These are phyloP conservation scores for Cicer cuneatum DNA, from an alignment of 306 rosid genomes.

Conservation along the genomic window DNA sequence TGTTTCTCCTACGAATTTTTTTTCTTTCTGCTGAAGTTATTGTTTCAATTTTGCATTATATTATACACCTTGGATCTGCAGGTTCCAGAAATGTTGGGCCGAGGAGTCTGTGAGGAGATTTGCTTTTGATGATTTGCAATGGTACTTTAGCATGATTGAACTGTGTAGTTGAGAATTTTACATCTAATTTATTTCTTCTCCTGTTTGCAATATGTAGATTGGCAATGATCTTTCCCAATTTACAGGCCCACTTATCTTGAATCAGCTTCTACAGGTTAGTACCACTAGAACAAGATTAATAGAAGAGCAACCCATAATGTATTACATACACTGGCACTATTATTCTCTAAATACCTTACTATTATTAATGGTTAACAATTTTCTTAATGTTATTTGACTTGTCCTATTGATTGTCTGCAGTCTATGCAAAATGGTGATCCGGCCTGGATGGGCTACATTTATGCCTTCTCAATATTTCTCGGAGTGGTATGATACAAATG, in stretches of 20 bases:
- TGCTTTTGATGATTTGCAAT: constrained; percentile 36
- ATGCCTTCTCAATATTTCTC: constrained; percentile 75
- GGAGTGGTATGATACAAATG: constrained; percentile 80
- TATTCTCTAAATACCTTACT: constrained; percentile 30
- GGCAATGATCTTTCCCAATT: constrained; percentile 90
- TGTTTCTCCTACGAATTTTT: constrained; percentile 21
- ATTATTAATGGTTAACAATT: constrained; percentile 15
- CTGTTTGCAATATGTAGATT: constrained; percentile 60
- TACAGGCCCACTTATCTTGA: constrained; percentile 85
- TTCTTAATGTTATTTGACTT: constrained; percentile 27
- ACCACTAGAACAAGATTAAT: constrained; percentile 22
- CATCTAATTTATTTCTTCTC: constrained; percentile 37
- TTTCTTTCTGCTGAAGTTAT: constrained; percentile 23
- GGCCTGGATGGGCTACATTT: constrained; percentile 78
- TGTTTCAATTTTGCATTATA: constrained; percentile 32
- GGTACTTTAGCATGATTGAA: constrained; percentile 38
- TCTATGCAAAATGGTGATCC: constrained; percentile 92
- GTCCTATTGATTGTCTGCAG: constrained; percentile 58
- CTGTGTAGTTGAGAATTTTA: constrained; percentile 11
- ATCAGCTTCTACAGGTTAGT: constrained; percentile 75
- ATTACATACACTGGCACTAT: constrained; percentile 7
- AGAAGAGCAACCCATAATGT: constrained; percentile 20
- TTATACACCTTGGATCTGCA: constrained; percentile 47
- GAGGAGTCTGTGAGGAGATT: constrained; percentile 51
- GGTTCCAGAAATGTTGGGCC: constrained; percentile 86